phyloP scores from a whole-genome alignment of 2,329 filamentous ascomycete genomes.

The Phaeosphaeriaceae sp. region DNA sequence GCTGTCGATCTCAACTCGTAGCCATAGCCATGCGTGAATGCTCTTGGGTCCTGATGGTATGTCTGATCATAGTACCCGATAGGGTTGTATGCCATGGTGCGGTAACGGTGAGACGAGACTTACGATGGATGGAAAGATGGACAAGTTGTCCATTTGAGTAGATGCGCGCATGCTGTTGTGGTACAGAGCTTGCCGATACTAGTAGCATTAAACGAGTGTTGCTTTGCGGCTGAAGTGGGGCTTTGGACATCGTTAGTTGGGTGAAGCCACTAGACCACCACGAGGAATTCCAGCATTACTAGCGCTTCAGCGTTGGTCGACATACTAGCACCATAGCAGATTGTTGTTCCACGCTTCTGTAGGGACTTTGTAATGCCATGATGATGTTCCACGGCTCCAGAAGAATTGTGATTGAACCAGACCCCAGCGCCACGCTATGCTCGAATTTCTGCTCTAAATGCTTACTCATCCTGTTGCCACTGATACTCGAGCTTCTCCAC shows the following conservation, averaged over 20 bases:
- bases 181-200: neutral
- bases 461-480: slow-evolving; percentile 92
- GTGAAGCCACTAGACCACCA: neutral
- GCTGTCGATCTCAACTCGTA: neutral
- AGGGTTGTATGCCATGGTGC: slow-evolving; percentile 1
- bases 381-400: neutral
- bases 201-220: neutral
- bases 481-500: slow-evolving; percentile 84
- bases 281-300: neutral
- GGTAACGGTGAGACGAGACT: neutral
- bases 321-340: neutral
- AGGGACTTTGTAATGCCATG: neutral
- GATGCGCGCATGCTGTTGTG: neutral
- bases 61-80: neutral
- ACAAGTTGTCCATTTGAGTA: neutral
- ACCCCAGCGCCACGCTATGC: slow-evolving; percentile 15
- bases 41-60: neutral
- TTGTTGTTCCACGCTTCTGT: neutral
- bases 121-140: neutral
- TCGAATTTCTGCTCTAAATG: neutral
- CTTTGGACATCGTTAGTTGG: neutral
- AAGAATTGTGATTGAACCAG: neutral
- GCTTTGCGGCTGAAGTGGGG: slow-evolving; percentile 3
- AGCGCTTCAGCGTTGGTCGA: neutral
- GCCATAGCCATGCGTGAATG: neutral